Evolutionary conservation across 257 asterid species (phyloP), one percentile per base, ranked within the genome.

Genomic region (Agastache rugosa): DNA sequence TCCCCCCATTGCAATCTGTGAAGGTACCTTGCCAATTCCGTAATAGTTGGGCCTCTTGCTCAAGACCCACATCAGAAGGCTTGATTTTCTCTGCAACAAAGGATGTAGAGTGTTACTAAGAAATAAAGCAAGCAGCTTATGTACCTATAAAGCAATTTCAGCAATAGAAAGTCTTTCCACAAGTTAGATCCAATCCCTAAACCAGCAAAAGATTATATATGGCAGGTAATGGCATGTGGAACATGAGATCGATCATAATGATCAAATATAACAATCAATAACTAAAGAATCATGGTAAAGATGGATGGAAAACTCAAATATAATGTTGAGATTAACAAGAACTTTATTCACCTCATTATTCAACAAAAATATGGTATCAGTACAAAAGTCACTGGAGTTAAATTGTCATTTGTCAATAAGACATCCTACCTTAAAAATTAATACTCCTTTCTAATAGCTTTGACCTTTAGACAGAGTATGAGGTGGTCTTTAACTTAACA

Each of bases 61-160:
- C 97, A 41, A 95, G 99, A 81, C 98, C 99, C 17, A 95, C 96
- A 83, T 95, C 99, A 76, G 97, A 89, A 75, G 99, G 98, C 88
- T 95, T 95, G 83, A 95, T 90, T 89, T 95, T 95, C 69, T 88
- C 99, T 95, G 95, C 75, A 75, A 23, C 69, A 77, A 81, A 77
- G 59, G 71, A 78, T 47, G 71, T 63, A 17, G 15, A 31, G 64
- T 51, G 79, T 79, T 56, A 83, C 58, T 31, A 59, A 66, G 41
- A 67, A 71, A 73, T 67, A 63, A 71, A 34, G 65, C 19, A 17
- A 51, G 63, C 34, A 69, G 14, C 35, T 71, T 34, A 23, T 44
- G 47, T 55, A 75, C 35, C 15, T 41, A 45, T 17, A 48, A 68
- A 68, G 71, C 75, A 78, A 80, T 71, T 41, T 59, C 78, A 63